Percentiles rank a stretch among this genome's conserved stretches.
These are phyloP conservation scores for Ogataea nakhonphanomensis DNA, from an alignment of 805 yeast species.

Conservation along the genomic window DNA sequence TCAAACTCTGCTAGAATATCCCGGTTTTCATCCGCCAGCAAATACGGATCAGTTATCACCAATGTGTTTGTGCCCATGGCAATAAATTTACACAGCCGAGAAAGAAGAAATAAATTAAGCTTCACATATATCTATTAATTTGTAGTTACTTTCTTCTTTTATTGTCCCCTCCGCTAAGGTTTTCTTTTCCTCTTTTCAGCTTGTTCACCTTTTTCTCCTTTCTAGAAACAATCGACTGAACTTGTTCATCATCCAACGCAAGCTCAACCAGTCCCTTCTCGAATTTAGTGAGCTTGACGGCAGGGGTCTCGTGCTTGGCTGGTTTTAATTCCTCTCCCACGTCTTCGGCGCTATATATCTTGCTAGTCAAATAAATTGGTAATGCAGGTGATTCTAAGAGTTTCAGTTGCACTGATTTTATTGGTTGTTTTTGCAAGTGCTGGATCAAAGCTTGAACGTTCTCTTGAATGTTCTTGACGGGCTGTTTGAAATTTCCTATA, in stretches of 20 bases:
- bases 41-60: slow-evolving; percentile 26
- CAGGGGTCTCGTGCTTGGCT: slow-evolving; percentile 27
- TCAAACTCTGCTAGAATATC: slow-evolving; percentile 20
- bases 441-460: slow-evolving; percentile 57
- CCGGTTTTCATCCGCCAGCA: slow-evolving; percentile 18
- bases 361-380: slow-evolving; percentile 73
- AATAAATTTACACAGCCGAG: neutral
- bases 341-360: slow-evolving; percentile 49
- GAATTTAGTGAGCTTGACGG: slow-evolving; percentile 51
- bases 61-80: slow-evolving; percentile 27
- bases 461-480: slow-evolving; percentile 48
- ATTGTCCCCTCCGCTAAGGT: slow-evolving; percentile 7
- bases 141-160: slow-evolving; percentile 11
- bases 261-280: slow-evolving; percentile 79
- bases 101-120: neutral
- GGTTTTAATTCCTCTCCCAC: slow-evolving; percentile 35
- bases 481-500: slow-evolving; percentile 55
- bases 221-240: slow-evolving; percentile 57
- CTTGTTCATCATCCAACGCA: slow-evolving; percentile 71
- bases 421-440: slow-evolving; percentile 40
- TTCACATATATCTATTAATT: slow-evolving; percentile 2
- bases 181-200: slow-evolving; percentile 12
- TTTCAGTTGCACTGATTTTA: slow-evolving; percentile 63
- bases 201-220: slow-evolving; percentile 41
- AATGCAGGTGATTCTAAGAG: slow-evolving; percentile 72